Evolutionary conservation across 1,284 basidiomycete species (phyloP).

Genomic region (Sanguinoderma infundibulare): DNA sequence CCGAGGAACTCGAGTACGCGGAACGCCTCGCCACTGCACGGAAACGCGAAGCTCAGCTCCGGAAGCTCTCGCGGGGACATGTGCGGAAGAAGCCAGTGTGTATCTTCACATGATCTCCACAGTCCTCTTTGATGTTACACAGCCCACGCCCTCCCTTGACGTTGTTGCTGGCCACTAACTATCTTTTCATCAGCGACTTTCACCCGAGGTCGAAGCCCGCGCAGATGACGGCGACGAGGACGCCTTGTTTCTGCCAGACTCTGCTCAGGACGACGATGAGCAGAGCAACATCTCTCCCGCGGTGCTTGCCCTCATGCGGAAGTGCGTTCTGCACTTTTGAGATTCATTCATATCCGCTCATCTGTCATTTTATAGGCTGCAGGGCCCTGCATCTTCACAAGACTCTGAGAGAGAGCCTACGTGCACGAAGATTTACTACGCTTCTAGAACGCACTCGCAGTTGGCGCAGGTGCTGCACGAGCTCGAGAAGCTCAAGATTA

Average conservation of each 20-base stretch:
- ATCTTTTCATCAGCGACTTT: neutral
- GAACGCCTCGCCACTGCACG: constrained; percentile 63
- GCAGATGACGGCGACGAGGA: constrained; percentile 42
- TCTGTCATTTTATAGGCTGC: neutral
- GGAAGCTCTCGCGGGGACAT: constrained; percentile 37
- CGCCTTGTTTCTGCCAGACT: constrained; percentile 67
- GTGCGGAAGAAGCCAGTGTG: constrained; percentile 65
- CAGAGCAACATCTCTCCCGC: constrained; percentile 51
- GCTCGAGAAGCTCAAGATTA: constrained; percentile 70
- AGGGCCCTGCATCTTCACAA: neutral
- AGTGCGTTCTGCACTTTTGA: constrained; percentile 48
- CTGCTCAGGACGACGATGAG: constrained; percentile 23
- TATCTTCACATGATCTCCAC: constrained; percentile 3
- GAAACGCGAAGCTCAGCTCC: constrained; percentile 52
- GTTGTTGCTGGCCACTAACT: neutral
- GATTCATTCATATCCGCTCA: neutral
- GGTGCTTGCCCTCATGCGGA: constrained; percentile 81
- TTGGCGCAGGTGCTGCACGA: constrained; percentile 91
- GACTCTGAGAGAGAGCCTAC: constrained; percentile 53
- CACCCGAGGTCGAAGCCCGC: neutral
- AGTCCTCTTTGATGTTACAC: too few relatives aligned
- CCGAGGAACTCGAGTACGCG: constrained; percentile 65
- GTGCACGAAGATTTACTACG: constrained; percentile 88
- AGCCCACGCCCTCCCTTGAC: too few relatives aligned
- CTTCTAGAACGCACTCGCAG: constrained; percentile 95